Percentiles rank a stretch among this genome's conserved stretches.
Evolutionary conservation across 306 rosid species (phyloP).

Genomic region (Quercus agrifolia): DNA sequence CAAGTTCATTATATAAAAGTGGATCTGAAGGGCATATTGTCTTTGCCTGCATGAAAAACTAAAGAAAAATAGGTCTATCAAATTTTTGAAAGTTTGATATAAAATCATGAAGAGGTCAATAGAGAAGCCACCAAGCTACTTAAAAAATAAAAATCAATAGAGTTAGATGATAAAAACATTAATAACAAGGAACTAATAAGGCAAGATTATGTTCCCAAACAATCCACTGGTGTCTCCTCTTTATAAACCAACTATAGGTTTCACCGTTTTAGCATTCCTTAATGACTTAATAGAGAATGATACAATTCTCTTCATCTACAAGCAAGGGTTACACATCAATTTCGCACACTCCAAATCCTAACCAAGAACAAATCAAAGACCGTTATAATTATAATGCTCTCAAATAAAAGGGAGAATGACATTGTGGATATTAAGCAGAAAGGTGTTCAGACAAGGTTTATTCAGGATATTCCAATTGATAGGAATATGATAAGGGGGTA

Average conservation of each 20-base stretch:
- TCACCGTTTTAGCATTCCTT: neutral
- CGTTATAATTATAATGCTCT: neutral
- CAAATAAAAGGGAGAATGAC: neutral
- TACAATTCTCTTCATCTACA: neutral
- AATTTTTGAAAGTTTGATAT: constrained; percentile 5
- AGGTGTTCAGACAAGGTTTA: neutral
- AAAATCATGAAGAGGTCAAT: neutral
- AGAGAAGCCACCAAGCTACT: neutral
- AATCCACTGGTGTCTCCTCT: too few relatives aligned
- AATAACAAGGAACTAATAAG: neutral
- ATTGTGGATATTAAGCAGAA: neutral
- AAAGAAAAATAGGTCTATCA: constrained; percentile 25
- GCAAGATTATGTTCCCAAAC: neutral
- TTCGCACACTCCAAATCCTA: neutral
- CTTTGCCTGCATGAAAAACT: constrained; percentile 90
- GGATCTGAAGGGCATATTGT: constrained; percentile 87
- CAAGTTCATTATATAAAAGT: constrained; percentile 91
- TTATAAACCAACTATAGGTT: neutral
- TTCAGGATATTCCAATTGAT: neutral
- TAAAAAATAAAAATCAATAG: neutral
- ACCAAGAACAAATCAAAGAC: neutral
- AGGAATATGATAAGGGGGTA: too few relatives aligned
- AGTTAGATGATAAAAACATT: neutral
- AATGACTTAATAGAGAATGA: neutral
- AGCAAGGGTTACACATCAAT: neutral